Base-by-base conservation (phyloP, 495 filamentous ascomycete genomes). In the Daldinia childiae region DNA sequence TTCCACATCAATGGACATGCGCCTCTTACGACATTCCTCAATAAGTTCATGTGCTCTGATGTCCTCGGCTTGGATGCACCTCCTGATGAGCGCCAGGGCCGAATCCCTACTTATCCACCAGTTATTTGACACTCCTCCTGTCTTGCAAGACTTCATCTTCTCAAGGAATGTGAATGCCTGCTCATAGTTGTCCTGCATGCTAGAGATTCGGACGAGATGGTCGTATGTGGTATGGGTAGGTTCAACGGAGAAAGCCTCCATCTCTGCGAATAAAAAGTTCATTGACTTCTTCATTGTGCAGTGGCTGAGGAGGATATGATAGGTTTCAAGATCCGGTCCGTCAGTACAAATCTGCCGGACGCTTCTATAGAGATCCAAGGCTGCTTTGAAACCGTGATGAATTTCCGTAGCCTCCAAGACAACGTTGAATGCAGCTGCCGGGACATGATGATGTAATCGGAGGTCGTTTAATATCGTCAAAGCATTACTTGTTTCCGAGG, bases 241-340 rank as follows among this genome's bases (percentile, higher is more conserved):
- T 19, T 82, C 71, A 30, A 95, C 78, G 8, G 82, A 81, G 41
- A 91, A 82, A 21, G 86, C 84, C 0, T 87, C 79, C 90, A 97
- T 94, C 76, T 97, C 94, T 15, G 85, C 82, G 15, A 89, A 85
- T 0, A 95, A 71, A 73, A 93, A 92, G 79, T 90, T 88, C 59
- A 89, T 90, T 1, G 84, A 76, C 55, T 86, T 84, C 59, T 85
- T 87, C n/a, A 76, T 75, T 2, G 83, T 80, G 76, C 91, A 91
- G 59, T 89, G 85, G 38, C 79, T 80, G 52, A 97, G 81, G 6
- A 97, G 83, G 4, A 86, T 71, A 71, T 93, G 91, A 79, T 90
- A 94, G 2, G 82, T 90, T 27, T 82, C 77, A 3, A 85, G 84
- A 73, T 89, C 85, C 9, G 89, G 90, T 9, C 86, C 87, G 6